A percentile compares a stretch with the other conserved stretches of the same genome.
These are phyloP conservation scores for Pythium aphanidermatum DNA, from an alignment of 352 stramenopile genomes.

Conservation along the genomic window DNA sequence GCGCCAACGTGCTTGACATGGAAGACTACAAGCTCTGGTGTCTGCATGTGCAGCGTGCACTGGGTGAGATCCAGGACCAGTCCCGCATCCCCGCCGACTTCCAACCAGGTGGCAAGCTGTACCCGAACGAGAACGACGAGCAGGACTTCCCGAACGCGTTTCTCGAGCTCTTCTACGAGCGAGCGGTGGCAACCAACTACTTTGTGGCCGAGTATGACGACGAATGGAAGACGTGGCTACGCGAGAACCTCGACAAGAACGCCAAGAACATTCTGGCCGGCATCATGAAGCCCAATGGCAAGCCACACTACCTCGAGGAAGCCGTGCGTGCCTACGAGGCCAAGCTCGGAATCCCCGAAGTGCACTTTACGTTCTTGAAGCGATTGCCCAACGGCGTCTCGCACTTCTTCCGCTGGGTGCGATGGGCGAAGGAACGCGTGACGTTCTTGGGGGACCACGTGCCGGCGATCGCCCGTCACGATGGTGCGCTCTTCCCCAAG, in stretches of 20 bases:
- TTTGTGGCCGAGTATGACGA: constrained; percentile 56
- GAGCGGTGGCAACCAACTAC: constrained; percentile 44
- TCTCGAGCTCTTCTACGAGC: constrained; percentile 50
- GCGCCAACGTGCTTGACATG: constrained; percentile 23
- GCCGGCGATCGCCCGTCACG: constrained; percentile 35
- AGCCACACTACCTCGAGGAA: constrained; percentile 48
- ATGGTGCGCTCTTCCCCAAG: constrained; percentile 50
- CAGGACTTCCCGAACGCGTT: constrained; percentile 57
- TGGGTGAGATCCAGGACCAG: constrained; percentile 32
- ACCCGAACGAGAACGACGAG: constrained; percentile 46
- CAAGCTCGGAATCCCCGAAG: constrained; percentile 36
- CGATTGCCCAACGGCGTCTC: constrained; percentile 45
- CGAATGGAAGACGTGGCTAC: constrained; percentile 52
- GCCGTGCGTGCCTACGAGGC: constrained; percentile 63
- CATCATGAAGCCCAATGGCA: constrained; percentile 35
- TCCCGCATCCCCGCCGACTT: constrained; percentile 47
- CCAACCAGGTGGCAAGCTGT: constrained; percentile 46
- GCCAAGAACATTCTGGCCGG: constrained; percentile 29
- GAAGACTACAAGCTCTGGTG: constrained; percentile 68
- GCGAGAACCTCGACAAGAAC: constrained; percentile 53
- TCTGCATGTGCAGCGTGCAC: constrained; percentile 45
- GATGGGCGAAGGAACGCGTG: constrained; percentile 77
- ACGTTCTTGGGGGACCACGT: constrained; percentile 48
- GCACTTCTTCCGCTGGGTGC: constrained; percentile 71
- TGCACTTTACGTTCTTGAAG: constrained; percentile 73